A percentile compares a stretch with the other conserved stretches of the same genome.
These are phyloP conservation scores for Verticillium zaregamsianum DNA, from an alignment of 2,329 filamentous ascomycete species.

Conservation along the genomic window DNA sequence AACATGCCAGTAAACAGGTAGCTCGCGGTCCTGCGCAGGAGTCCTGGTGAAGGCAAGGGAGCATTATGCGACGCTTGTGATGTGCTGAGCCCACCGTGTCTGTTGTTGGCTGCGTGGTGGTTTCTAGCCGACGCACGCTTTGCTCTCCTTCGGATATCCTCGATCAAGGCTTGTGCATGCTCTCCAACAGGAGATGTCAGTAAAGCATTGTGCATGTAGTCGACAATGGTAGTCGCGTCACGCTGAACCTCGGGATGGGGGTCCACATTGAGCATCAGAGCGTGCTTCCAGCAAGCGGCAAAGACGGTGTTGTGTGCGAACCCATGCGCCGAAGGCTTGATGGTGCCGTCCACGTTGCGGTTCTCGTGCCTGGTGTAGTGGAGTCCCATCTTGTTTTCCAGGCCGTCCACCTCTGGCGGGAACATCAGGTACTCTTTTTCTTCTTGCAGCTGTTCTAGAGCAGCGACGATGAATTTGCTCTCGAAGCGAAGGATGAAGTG, in stretches of 20 bases:
- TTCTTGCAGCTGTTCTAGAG: conserved; percentile 84
- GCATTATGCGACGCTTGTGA: conserved; percentile 20
- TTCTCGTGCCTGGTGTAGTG: conserved; percentile 56
- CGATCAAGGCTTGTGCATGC: conserved; percentile 67
- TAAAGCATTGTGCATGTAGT: conserved; percentile 76
- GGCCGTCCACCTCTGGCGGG: conserved; percentile 50
- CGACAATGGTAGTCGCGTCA: conserved; percentile 79
- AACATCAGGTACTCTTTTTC: conserved; percentile 67
- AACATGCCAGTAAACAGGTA: conserved; percentile 49
- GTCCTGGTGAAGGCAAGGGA: conserved; percentile 49
- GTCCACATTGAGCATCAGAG: conserved; percentile 86
- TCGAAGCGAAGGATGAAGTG: conserved; percentile 87
- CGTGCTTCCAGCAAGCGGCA: conserved; percentile 89
- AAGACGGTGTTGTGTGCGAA: conserved; percentile 86
- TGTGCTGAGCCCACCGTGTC: conserved; percentile 20
- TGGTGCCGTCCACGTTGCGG: conserved; percentile 52
- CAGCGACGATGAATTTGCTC: conserved; percentile 85
- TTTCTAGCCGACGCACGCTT: conserved; percentile 42
- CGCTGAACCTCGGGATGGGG: conserved; percentile 90
- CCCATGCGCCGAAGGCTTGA: conserved; percentile 52
- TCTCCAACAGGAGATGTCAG: conserved; percentile 71
- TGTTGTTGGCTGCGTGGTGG: conserved; percentile 35
- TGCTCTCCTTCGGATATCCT: conserved; percentile 60
- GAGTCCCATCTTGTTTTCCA: conserved; percentile 58
- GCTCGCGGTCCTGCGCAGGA: conserved; percentile 61